Conservation (phyloP, 139 green algal genomes). For the Zygnema cylindricum region DNA sequence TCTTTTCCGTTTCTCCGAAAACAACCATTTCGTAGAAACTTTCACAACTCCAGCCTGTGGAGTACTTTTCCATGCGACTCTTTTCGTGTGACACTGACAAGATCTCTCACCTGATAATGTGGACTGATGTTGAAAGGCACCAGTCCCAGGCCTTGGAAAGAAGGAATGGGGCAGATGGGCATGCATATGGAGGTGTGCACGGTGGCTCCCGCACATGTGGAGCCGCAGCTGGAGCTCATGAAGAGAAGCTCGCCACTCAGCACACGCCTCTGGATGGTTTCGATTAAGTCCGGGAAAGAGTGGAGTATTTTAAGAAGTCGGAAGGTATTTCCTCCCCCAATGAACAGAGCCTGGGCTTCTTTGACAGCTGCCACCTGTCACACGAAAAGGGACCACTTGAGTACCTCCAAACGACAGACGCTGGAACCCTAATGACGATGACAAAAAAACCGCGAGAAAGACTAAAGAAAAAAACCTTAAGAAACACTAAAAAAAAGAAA, state of each 20-base stretch:
- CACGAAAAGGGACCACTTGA: no score
- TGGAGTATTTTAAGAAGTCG: slow-evolving; percentile 16
- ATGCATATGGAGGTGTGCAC: slow-evolving; percentile 47
- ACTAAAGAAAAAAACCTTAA: no score
- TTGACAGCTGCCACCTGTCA: slow-evolving; percentile 39
- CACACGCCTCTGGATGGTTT: slow-evolving; percentile 1
- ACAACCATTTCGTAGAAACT: no score
- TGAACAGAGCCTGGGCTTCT: slow-evolving; percentile 37
- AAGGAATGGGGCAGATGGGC: slow-evolving; percentile 19
- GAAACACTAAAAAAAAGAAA: no score
- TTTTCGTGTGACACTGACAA: no score
- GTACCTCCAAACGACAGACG: no score
- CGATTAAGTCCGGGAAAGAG: slow-evolving; percentile 17
- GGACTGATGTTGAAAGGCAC: slow-evolving; percentile 53
- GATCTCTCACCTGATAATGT: slow-evolving; percentile 35
- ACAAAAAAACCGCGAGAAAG: no score
- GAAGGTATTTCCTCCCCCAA: slow-evolving; percentile 47
- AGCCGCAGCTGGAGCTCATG: slow-evolving; percentile 32
- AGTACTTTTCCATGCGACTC: no score
- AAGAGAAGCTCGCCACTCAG: slow-evolving; percentile 28
- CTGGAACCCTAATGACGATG: no score
- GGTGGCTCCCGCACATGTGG: slow-evolving; percentile 37
- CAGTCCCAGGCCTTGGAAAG: slow-evolving; percentile 27
- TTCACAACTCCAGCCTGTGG: no score
- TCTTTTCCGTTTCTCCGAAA: no score